Base-by-base conservation (phyloP, 306 rosid genomes). In the Abrus pulchellus region DNA sequence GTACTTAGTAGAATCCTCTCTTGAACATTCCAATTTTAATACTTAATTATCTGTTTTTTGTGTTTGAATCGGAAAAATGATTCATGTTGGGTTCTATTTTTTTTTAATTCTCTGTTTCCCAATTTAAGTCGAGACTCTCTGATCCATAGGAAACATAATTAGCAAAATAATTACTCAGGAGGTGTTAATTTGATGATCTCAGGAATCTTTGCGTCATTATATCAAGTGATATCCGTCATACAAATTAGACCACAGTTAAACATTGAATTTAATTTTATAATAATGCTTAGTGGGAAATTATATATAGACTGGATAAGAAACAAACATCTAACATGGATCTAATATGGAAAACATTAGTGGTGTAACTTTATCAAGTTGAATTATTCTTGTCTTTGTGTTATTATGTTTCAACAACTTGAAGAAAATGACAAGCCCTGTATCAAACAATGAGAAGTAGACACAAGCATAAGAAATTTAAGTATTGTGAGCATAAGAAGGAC, bases 401-500 rank as follows among this genome's bases (percentile, higher is more conserved):
- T 75, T 36, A 57, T 65, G 80, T 63, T 65, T 72, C 66, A 38
- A 45, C 83, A 82, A 82, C 38, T 76, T 67, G 87, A 30, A 63
- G 83, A 86, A 84, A 86, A 80, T 81, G 87, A 87, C 90, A 68
- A 77, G 79, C 11, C 77, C 7, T 41, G 75, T 4, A 77, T 61
- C 13, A 78, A 68, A 82, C 85, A 70, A 64, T 62, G 61, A 81
- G 49, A 36, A 73, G 48, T 55, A 78, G 81, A 50, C 84, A 79
- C 12, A 73, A 0, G 68, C 55, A 41, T 76, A 30, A 68, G 53
- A 28, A 78, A 76, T 66, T 43, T 45, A 72, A 56, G 55, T 71
- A 82, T 41, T 69, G 81, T 74, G 71, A 84, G 63, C 73, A 82
- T 82, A 88, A 85, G 86, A 79, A 82, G 88, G 90, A 87, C 88